These are phyloP conservation scores for Xylaria bambusicola DNA, from an alignment of 495 filamentous ascomycete species.

Conservation along the genomic window DNA sequence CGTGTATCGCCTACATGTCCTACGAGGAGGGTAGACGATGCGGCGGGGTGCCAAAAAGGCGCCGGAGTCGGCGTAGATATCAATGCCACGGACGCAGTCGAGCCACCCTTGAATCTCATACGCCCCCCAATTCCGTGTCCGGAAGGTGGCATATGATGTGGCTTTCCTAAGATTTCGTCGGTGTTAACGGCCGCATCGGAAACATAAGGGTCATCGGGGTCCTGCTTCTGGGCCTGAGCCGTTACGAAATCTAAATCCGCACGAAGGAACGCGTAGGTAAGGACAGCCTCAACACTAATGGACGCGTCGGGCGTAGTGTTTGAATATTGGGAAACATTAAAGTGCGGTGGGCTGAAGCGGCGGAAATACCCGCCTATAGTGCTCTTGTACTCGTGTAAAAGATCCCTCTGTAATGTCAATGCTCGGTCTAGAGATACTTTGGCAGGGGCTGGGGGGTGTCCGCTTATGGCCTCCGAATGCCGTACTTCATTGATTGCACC, in stretches of 20 bases:
- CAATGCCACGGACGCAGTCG: conserved; percentile 83
- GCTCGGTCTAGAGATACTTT: conserved; percentile 46
- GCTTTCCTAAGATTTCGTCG: conserved; percentile 73
- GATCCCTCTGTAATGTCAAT: conserved; percentile 61
- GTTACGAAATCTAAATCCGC: conserved; percentile 91
- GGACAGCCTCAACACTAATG: conserved; percentile 60
- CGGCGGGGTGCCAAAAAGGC: conserved; percentile 92
- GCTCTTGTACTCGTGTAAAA: conserved; percentile 77
- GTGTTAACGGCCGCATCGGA: conserved; percentile 77
- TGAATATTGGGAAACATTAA: conserved; percentile 36
- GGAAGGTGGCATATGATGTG: conserved; percentile 55
- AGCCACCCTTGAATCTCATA: conserved; percentile 86
- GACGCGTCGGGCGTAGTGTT: conserved; percentile 27
- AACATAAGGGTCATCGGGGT: conserved; percentile 64
- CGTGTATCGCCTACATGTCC: conserved; percentile 94
- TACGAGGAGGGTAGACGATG: conserved; percentile 78
- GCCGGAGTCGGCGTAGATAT: conserved; percentile 88
- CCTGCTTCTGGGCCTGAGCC: conserved; percentile 74
- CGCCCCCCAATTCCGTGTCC: conserved; percentile 64
- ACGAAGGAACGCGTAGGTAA: conserved; percentile 89
- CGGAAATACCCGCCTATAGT: conserved; percentile 93
- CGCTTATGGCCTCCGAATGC: conserved; percentile 29
- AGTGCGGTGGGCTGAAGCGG: conserved; percentile 76
- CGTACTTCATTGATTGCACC: conserved; percentile 30
- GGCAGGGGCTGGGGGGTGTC: conserved; percentile 34